Base-by-base conservation (phyloP, 2,329 filamentous ascomycete species). In the Aspergillus fumigatus region DNA sequence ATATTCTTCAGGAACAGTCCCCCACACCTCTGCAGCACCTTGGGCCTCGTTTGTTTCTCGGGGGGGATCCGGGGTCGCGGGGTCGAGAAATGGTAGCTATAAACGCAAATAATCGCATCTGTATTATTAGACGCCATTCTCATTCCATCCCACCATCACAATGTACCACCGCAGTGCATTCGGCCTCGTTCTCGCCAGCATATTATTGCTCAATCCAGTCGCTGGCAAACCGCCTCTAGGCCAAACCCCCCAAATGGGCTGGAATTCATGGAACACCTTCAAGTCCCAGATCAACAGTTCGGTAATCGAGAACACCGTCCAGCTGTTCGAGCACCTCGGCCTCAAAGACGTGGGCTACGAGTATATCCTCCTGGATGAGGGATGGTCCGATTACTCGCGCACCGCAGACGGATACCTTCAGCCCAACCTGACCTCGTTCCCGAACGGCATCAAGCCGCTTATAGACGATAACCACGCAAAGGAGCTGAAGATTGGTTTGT, bases 391-490 rank as follows among this genome's bases (percentile, higher is more conserved):
- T 11, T 61, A 59, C 55, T 51, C 63, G 19, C 68, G 57, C n/a
- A 58, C 55, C 1, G 35, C 27, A 2, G 52, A 59, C 11, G 57
- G 57, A 25, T 59, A 54, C 45, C 54, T 59, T 21, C 55, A 59
- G 23, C 70, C 77, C 0, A 77, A 83, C 61, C 64, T 64, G 0
- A 66, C 59, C 3, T 79, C 77, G 50, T 86, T 85, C 53, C 83
- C 84, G 0, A 69, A 32, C 7, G 53, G 48, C 1, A 52, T 55
- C 11, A 14, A 27, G 3, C 2, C 53, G 11, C 26, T 55, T 9
- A 26, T 40, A 1, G 19, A 55, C 1, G 19, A 27, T 26, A 26
- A 17, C 32, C 32, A 38, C 14, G 32, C 32, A 11, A 53, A 9
- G 21, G 54, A 51, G 2, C 6, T 53, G 1, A 56, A 53, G 19